A percentile compares a stretch with the other conserved stretches of the same genome.
Evolutionary conservation across 805 yeast genomes (phyloP).

Genomic region (Kazachstania psychrophila): DNA sequence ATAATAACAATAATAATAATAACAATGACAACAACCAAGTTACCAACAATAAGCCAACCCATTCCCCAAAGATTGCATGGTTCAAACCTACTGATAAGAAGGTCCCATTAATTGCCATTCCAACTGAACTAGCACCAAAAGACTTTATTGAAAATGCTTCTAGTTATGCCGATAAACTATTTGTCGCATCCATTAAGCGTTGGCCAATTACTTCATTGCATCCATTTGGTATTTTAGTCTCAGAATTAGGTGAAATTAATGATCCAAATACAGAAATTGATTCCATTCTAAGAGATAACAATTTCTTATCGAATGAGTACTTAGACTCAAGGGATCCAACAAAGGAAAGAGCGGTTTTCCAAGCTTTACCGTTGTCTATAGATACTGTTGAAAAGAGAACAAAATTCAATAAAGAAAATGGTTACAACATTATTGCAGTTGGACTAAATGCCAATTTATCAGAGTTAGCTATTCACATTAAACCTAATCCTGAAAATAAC

Average conservation of each 20-base stretch:
- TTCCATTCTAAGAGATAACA: constrained; percentile 81
- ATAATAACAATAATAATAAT: constrained; percentile 42
- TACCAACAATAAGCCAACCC: constrained; percentile 22
- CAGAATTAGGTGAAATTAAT: constrained; percentile 74
- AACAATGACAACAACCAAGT: constrained; percentile 13
- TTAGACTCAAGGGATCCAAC: constrained; percentile 35
- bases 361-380: constrained; percentile 16
- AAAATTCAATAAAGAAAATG: constrained; percentile 16
- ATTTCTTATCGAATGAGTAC: constrained; percentile 74
- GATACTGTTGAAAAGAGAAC: constrained; percentile 14
- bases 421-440: constrained; percentile 29
- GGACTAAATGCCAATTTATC: constrained; percentile 31
- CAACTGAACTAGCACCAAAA: constrained; percentile 94
- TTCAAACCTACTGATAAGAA: constrained; percentile 97
- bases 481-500: constrained; percentile 34
- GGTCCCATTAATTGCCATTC: constrained; percentile 95
- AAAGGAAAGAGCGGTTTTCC: constrained; percentile 22
- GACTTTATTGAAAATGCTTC: constrained; percentile 93
- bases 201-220: constrained; percentile 99
- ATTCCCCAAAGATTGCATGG: constrained; percentile 93
- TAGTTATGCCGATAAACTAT: constrained; percentile 66
- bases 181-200: constrained; percentile 91
- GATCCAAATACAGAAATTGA: constrained; percentile 73
- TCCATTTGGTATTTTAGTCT: constrained; percentile 91
- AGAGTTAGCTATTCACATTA: constrained; percentile 81